Percentiles rank a stretch among this genome's conserved stretches.
phyloP scores from a whole-genome alignment of 2,329 filamentous ascomycete genomes.

The Penicillium sp. region DNA sequence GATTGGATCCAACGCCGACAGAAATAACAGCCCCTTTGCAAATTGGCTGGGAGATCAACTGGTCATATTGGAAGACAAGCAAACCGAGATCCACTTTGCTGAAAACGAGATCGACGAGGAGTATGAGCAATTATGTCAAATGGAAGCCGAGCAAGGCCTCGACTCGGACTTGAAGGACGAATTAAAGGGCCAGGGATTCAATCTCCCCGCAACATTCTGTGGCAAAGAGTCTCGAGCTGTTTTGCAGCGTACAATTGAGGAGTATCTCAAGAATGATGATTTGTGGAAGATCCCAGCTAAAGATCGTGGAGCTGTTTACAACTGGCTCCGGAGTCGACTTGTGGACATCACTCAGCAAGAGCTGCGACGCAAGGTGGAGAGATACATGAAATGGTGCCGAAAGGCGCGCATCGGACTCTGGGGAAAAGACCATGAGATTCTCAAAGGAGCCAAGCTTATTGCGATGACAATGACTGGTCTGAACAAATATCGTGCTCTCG shows the following conservation, averaged over 20 bases:
- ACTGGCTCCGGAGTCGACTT: slow-evolving; percentile 53
- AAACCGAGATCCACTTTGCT: slow-evolving; percentile 47
- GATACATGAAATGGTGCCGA: slow-evolving; percentile 48
- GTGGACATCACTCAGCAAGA: slow-evolving; percentile 45
- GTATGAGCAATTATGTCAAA: slow-evolving; percentile 55
- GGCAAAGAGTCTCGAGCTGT: background rate
- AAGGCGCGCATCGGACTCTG: slow-evolving; percentile 54
- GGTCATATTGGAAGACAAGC: slow-evolving; percentile 41
- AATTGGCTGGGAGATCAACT: slow-evolving; percentile 55
- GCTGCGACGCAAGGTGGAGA: slow-evolving; percentile 48
- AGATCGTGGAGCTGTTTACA: slow-evolving; percentile 61
- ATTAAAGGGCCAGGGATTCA: slow-evolving; percentile 40
- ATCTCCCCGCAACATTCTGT: background rate
- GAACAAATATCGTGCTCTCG: slow-evolving; percentile 68
- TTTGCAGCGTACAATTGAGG: slow-evolving; percentile 33
- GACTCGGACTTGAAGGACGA: slow-evolving; percentile 52
- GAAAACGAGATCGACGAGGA: slow-evolving; percentile 58
- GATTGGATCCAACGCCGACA: slow-evolving; percentile 6
- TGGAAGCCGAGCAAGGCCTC: slow-evolving; percentile 52
- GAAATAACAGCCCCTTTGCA: slow-evolving; percentile 39
- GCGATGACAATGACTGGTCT: slow-evolving; percentile 74
- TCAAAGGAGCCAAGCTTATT: slow-evolving; percentile 56
- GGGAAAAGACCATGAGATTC: slow-evolving; percentile 54
- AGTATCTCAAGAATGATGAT: slow-evolving; percentile 43
- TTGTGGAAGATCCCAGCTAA: slow-evolving; percentile 55